Base-by-base conservation (phyloP, 2,329 filamentous ascomycete genomes). In the Corinectria fuckeliana region DNA sequence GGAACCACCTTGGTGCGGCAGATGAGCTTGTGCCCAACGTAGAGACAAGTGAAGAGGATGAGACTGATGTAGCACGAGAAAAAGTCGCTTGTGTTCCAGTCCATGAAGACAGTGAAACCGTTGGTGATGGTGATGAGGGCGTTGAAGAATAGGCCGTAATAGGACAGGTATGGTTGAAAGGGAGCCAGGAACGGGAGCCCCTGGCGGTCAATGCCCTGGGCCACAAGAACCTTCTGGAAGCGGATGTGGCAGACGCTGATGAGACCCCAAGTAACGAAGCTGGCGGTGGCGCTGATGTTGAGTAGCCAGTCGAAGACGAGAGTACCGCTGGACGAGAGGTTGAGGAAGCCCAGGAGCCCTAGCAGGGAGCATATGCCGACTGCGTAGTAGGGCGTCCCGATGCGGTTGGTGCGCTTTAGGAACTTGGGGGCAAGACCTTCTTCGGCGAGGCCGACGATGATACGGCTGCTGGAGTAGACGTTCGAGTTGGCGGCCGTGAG, bases 401-500 rank as follows among this genome's bases (percentile, higher is more conserved):
- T 77, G 26, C 77, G 76, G 74, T 87, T 89, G 60, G 86, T 90
- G 45, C 77, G 76, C 61, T 80, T 82, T 70, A 91, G 79, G 67
- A 89, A 76, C 9, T 72, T 72, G 1, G 89, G 89, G 0, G 88
- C 88, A 58, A 87, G 85, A 39, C 85, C 83, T 54, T 88, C 86
- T 39, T 86, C 78, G 30, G 88, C 87, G 11, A 92, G 80, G 9
- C 85, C 87, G 62, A 91, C 81, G 32, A 92, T 80, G 38, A 90
- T 88, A 21, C 89, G 87, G 57, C 85, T 88, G 59, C 86, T 87
- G 39, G 88, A 90, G 77, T 91, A 92, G 59, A 93, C 83, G 76
- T 91, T 91, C 13, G 89, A 90, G 76, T 91, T 92, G 60, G 89
- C 91, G 5, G 91, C 91, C 0, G 90, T 91, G 66, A 92, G 86